Conservation (phyloP, 2,329 filamentous ascomycete genomes). For the Talaromyces rugulosus region DNA sequence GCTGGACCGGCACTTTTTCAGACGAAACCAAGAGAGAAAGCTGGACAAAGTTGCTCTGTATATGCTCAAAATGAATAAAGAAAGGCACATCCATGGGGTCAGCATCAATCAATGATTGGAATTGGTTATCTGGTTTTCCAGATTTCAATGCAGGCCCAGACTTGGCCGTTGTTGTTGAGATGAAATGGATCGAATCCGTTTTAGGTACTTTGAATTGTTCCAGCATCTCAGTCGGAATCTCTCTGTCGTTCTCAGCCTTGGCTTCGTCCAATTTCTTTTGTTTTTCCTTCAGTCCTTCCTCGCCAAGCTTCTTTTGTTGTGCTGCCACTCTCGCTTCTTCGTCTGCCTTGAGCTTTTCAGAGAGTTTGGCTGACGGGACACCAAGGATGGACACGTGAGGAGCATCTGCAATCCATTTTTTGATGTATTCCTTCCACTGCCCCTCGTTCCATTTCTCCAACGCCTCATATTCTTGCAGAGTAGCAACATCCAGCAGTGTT, state of each 20-base stretch:
- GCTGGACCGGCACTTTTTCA: constrained; percentile 67
- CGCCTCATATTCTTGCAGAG: constrained; percentile 55
- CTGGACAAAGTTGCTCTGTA: constrained; percentile 88
- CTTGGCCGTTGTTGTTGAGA: constrained; percentile 78
- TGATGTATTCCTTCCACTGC: constrained; percentile 78
- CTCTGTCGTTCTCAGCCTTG: constrained; percentile 81
- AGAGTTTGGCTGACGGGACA: constrained; percentile 74
- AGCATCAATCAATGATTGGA: constrained; percentile 72
- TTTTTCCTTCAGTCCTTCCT: constrained; percentile 73
- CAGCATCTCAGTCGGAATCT: constrained; percentile 78
- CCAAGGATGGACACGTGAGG: constrained; percentile 85
- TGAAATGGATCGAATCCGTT: constrained; percentile 91
- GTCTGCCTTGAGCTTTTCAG: constrained; percentile 74
- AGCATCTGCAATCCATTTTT: constrained; percentile 79
- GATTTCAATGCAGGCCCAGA: constrained; percentile 71
- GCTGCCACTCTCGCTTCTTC: constrained; percentile 75
- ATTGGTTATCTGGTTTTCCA: constrained; percentile 62
- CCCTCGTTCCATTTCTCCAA: constrained; percentile 76
- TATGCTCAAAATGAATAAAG: constrained; percentile 96
- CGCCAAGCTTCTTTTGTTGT: constrained; percentile 73
- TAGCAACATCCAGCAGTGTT: constrained; percentile 58
- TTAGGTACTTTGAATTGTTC: constrained; percentile 77
- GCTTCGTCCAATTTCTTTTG: constrained; percentile 73
- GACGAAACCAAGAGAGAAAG: constrained; percentile 79
- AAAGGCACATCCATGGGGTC: constrained; percentile 64